A percentile compares a stretch with the other conserved stretches of the same genome.
Conservation (phyloP, 2,329 filamentous ascomycete species). For the Beauveria rudraprayagi region DNA sequence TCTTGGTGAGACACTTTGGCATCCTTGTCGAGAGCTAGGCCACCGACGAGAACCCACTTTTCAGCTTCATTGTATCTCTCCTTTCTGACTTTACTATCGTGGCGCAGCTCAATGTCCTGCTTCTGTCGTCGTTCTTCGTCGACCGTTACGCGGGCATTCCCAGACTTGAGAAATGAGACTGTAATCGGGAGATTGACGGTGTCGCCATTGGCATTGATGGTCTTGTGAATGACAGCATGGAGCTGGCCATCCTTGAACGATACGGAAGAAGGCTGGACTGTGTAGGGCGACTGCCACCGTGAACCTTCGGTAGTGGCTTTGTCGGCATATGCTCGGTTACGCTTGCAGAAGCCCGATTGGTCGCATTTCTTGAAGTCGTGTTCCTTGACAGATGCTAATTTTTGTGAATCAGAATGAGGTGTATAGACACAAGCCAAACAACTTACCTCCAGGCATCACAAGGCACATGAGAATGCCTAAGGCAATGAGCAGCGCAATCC, state of each 20-base stretch:
- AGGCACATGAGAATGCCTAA: conserved; percentile 51
- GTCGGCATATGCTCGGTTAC: conserved; percentile 87
- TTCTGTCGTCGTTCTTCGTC: conserved; percentile 89
- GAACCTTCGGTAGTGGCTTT: conserved; percentile 55
- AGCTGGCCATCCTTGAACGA: conserved; percentile 73
- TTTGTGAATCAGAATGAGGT: conserved; percentile 14
- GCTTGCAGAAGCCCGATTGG: conserved; percentile 94
- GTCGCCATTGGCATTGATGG: conserved; percentile 52
- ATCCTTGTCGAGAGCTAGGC: conserved; percentile 61
- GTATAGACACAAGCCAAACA: neutral
- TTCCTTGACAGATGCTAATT: conserved; percentile 75
- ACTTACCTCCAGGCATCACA: conserved; percentile 54
- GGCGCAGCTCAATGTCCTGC: conserved; percentile 78
- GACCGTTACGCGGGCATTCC: conserved; percentile 75
- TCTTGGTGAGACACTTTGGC: conserved; percentile 61
- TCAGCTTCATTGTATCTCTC: conserved; percentile 91
- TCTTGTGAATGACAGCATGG: conserved; percentile 75
- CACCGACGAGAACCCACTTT: conserved; percentile 79
- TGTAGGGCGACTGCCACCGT: conserved; percentile 74
- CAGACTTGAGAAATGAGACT: conserved; percentile 83
- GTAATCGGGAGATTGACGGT: conserved; percentile 74
- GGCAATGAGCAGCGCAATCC: conserved; percentile 57
- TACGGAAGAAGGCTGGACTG: conserved; percentile 62
- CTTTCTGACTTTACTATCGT: conserved; percentile 77
- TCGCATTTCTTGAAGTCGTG: conserved; percentile 95